A percentile compares a stretch with the other conserved stretches of the same genome.
Conservation (phyloP, 176 grass and related monocot species). For the Zea luxurians region DNA sequence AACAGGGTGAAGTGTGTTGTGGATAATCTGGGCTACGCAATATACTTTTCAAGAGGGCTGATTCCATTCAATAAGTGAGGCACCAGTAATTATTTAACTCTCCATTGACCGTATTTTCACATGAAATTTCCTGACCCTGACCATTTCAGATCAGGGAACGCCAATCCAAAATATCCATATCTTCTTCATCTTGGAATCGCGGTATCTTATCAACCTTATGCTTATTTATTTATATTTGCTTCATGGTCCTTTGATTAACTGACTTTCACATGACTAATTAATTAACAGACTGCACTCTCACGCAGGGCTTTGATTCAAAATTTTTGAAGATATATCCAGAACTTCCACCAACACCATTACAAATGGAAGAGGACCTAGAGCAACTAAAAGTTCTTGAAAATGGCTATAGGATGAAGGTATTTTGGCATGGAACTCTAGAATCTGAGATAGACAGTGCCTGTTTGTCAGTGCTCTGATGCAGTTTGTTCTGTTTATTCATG, state of each 20-base stretch:
- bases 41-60: constrained; percentile 95
- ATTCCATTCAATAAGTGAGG: constrained; percentile 93
- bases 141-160: constrained; percentile 76
- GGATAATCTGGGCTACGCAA: constrained; percentile 86
- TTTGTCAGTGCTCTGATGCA: neutral
- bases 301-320: constrained; percentile 82
- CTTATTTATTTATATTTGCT: neutral
- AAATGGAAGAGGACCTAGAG: constrained; percentile 92
- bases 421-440: constrained; percentile 20
- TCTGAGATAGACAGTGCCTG: neutral
- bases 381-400: constrained; percentile 99
- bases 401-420: constrained; percentile 96
- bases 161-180: constrained; percentile 74
- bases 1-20: constrained; percentile 96
- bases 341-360: constrained; percentile 70
- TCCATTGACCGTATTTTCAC: constrained; percentile 3
- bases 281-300: neutral
- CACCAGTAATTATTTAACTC: neutral
- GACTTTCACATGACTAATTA: neutral
- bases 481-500: neutral
- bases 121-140: neutral
- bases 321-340: constrained; percentile 89
- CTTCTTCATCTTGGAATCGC: constrained; percentile 96
- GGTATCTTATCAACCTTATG: constrained; percentile 43
- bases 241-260: neutral